Base-by-base conservation (phyloP, 345 rosid species). In the Nasturtium officinale region DNA sequence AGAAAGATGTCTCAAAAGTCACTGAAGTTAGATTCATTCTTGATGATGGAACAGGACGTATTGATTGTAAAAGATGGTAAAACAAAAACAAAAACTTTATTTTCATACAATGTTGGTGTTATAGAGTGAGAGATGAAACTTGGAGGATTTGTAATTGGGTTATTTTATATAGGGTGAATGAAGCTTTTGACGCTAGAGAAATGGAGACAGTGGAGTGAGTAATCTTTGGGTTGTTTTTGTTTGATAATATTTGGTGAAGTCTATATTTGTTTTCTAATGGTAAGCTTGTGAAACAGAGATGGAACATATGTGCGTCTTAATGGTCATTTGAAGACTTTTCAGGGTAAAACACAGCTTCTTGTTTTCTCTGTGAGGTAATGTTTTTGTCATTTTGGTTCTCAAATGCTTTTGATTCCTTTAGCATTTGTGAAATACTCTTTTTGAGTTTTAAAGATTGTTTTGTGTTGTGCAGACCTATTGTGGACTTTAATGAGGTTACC, bases 41-140 rank as follows among this genome's bases (percentile, higher is more conserved):
- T 37, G 96, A 94, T 48, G 98, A 94, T 73, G 98, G 98, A 72
- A 94, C 98, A 0, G 98, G 98, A 12, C 82, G 86, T 13, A 76
- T 94, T 40, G 82, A 79, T 30, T 88, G 95, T 80, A 81, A 78
- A 77, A 88, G 97, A 94, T 90, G 96, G 96, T 92, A 84, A 48
- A 35, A 33, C 0, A 23, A 5, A 13, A 28, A n/a, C n/a, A 15
- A 3, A 16, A 10, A 25, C 46, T 35, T 69, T 8, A 10, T 63
- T n/a, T 46, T 53, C 40, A 45, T 13, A 42, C 16, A 40, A 40
- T 40, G n/a, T n/a, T n/a, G 46, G 16, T 13, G 12, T 0, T 13
- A 40, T 5, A 42, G 1, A 42, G 1, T 5, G 17, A 42, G 17
- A 42, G 46, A 42, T 40, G 7, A 40, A 40, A 40, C 2, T 1